A percentile compares a stretch with the other conserved stretches of the same genome.
These are phyloP conservation scores for Aspergillus sclerotiicarbonarius DNA, from an alignment of 495 filamentous ascomycete genomes.

Conservation along the genomic window DNA sequence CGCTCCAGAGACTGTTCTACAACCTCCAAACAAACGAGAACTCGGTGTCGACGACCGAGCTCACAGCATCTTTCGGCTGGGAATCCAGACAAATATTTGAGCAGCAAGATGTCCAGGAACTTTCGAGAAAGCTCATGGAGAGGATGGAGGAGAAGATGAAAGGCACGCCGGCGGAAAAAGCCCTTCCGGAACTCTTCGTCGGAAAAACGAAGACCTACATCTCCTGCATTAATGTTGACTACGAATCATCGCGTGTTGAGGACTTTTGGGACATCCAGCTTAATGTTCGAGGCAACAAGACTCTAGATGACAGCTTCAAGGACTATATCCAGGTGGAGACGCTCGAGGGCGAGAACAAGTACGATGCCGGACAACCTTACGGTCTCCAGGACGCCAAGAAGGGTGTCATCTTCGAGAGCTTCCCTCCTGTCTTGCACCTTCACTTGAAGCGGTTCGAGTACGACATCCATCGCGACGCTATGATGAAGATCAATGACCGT, in stretches of 20 bases:
- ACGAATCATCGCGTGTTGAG: conserved; percentile 89
- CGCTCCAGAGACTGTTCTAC: conserved; percentile 91
- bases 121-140: conserved; percentile 96
- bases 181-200: conserved; percentile 83
- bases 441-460: conserved; percentile 99
- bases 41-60: conserved; percentile 85
- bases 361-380: conserved; percentile 82
- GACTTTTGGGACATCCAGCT: conserved; percentile 99
- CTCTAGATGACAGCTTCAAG: conserved; percentile 88
- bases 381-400: conserved; percentile 96
- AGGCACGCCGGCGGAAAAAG: conserved; percentile 91
- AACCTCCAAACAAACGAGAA: conserved; percentile 78
- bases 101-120: conserved; percentile 97
- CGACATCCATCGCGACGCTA: conserved; percentile 88
- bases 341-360: conserved; percentile 97
- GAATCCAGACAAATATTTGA: conserved; percentile 97
- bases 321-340: conserved; percentile 97
- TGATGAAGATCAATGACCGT: conserved; percentile 99
- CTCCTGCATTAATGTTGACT: conserved; percentile 96
- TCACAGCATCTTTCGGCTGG: conserved; percentile 97
- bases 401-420: conserved; percentile 93
- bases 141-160: conserved; percentile 97
- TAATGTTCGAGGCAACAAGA: conserved; percentile 91
- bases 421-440: conserved; percentile 91
- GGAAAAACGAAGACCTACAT: conserved; percentile 98